Conservation (phyloP, 2,329 filamentous ascomycete species). For the Leptographium radiaticola region DNA sequence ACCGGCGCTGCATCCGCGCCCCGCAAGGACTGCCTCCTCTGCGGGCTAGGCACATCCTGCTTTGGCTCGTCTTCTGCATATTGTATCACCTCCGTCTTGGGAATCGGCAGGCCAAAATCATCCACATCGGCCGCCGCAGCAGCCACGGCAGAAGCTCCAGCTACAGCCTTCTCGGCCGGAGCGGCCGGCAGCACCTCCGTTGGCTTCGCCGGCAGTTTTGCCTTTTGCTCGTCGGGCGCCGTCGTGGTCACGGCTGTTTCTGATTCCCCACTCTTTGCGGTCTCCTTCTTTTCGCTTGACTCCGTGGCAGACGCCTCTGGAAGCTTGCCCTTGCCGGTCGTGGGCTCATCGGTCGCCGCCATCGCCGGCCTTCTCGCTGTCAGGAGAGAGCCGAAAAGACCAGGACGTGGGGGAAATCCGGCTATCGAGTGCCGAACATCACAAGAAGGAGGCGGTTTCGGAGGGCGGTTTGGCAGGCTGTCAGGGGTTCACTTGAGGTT, state of each 20-base stretch:
- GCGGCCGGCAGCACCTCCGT: no score
- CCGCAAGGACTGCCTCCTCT: constrained; percentile 6
- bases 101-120: constrained; percentile 58
- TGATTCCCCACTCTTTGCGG: not conserved
- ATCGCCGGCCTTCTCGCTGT: constrained; percentile 1
- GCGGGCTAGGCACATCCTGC: not conserved
- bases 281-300: not conserved
- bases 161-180: no score
- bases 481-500: constrained; percentile 6
- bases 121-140: constrained; percentile 36
- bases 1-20: constrained; percentile 3
- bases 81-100: constrained; percentile 25
- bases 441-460: not conserved
- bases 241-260: not conserved
- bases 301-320: not conserved
- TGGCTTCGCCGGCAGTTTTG: no score
- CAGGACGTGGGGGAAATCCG: not conserved
- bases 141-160: not conserved
- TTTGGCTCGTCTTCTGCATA: constrained; percentile 10
- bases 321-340: not conserved
- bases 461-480: not conserved
- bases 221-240: no score
- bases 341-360: constrained; percentile 6
- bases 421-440: not conserved
- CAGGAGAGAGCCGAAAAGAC: not conserved